Evolutionary conservation across 768 basidiomycete genomes (phyloP).

Genomic region (Lentinus tigrinus): DNA sequence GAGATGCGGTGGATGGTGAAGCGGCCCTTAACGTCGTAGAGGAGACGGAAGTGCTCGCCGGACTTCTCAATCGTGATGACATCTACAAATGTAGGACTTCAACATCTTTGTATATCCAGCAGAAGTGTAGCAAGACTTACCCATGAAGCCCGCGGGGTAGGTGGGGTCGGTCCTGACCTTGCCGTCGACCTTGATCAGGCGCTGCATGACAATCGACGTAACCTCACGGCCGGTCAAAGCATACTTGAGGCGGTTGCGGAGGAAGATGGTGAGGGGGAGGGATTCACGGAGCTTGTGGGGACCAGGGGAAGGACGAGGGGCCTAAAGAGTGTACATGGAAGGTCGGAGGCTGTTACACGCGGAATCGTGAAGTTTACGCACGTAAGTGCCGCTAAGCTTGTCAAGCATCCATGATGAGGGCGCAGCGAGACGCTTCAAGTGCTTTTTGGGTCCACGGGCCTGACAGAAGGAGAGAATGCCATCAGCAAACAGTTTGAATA

Average conservation of each 20-base stretch:
- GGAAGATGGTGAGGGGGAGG: conserved; percentile 95
- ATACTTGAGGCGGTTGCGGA: conserved; percentile 99
- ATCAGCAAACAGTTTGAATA: conserved; percentile 19
- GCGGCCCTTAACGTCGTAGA: conserved; percentile 99
- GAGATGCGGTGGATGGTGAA: conserved; percentile 99
- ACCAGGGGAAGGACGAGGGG: conserved; percentile 95
- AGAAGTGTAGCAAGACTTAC: conserved; percentile 43
- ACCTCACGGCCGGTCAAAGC: conserved; percentile 97
- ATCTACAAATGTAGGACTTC: conserved; percentile 46
- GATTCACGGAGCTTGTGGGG: conserved; percentile 99
- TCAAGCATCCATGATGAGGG: conserved; percentile 99
- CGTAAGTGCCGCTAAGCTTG: conserved; percentile 94
- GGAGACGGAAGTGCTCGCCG: conserved; percentile 97
- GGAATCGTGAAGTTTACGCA: conserved; percentile 40
- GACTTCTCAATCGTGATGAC: conserved; percentile 98
- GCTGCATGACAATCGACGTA: conserved; percentile 90
- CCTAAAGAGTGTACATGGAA: conserved; percentile 43
- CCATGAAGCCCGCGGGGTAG: conserved; percentile 97
- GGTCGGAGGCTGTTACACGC: background rate
- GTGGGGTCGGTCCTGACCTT: conserved; percentile 98
- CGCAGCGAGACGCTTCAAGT: conserved; percentile 95
- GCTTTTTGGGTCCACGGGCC: conserved; percentile 99
- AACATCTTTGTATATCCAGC: background rate
- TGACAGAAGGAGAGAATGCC: conserved; percentile 33
- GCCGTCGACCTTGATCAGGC: conserved; percentile 96